phyloP scores from a whole-genome alignment of 2,329 filamentous ascomycete genomes.

The Hortaea werneckii region DNA sequence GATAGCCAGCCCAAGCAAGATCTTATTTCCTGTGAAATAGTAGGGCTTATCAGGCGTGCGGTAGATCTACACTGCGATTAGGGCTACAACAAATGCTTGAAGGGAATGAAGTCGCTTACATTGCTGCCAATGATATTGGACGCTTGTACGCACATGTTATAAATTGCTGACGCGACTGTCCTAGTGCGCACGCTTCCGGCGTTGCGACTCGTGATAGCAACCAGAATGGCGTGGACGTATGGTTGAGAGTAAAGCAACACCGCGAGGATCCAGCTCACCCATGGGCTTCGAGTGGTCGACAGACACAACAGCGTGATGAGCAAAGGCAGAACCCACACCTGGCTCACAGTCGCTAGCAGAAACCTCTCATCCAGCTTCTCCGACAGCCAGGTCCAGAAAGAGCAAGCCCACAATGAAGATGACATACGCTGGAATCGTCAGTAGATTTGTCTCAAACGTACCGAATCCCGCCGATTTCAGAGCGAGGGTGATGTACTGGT shows the following conservation, averaged over 20 bases:
- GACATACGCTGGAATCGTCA: conserved; percentile 35
- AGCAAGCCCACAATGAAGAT: conserved; percentile 43
- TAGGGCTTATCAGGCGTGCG: conserved; percentile 44
- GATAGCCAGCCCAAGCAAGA: conserved; percentile 41
- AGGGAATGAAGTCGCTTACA: background rate
- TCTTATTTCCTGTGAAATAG: conserved; percentile 46
- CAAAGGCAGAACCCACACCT: conserved; percentile 33
- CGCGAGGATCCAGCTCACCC: conserved; percentile 30
- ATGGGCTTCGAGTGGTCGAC: conserved; percentile 25
- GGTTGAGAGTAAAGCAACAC: conserved; percentile 31
- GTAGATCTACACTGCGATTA: conserved; percentile 33
- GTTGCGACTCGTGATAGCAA: conserved; percentile 53
- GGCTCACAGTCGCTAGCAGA: conserved; percentile 34
- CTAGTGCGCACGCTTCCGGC: conserved; percentile 52
- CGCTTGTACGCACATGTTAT: conserved; percentile 43
- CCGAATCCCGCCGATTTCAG: conserved; percentile 30
- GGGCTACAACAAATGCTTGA: background rate
- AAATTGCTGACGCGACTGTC: conserved; percentile 53
- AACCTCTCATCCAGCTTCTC: conserved; percentile 44
- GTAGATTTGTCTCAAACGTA: conserved; percentile 34
- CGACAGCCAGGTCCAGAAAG: conserved; percentile 35
- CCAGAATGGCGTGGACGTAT: conserved; percentile 47
- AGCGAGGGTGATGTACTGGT: conserved; percentile 30
- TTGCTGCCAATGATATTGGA: conserved; percentile 29
- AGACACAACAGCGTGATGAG: conserved; percentile 29